These are phyloP conservation scores for Abortiporus biennis DNA, from an alignment of 1,284 basidiomycete genomes.

Conservation along the genomic window DNA sequence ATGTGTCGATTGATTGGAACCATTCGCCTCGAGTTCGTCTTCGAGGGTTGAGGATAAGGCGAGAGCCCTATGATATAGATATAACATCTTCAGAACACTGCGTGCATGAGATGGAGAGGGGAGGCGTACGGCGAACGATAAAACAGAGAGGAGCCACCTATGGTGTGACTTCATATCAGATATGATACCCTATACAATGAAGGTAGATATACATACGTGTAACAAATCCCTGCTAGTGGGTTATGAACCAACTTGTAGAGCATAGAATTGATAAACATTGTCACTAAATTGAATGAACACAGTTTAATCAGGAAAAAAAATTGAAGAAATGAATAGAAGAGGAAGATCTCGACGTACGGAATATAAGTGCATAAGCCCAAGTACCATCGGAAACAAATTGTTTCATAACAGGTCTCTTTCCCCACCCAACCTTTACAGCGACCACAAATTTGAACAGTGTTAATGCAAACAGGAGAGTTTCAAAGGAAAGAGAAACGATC, in stretches of 20 bases:
- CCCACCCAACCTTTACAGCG: conserved; percentile 18
- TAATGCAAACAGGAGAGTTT: conserved; percentile 20
- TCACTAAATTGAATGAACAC: conserved; percentile 3
- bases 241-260: conserved; percentile 21
- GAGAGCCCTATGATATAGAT: conserved; percentile 16
- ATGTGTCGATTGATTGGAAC: too few species aligned
- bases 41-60: conserved; percentile 18
- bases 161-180: background rate
- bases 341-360: conserved; percentile 18
- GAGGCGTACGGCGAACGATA: conserved; percentile 19
- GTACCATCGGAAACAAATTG: conserved; percentile 23
- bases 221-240: conserved; percentile 23
- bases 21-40: too few species aligned
- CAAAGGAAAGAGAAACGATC: conserved; percentile 20
- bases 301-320: background rate
- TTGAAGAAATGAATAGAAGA: conserved; percentile 1
- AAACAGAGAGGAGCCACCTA: conserved; percentile 21
- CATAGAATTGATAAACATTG: conserved; percentile 18
- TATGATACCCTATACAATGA: background rate
- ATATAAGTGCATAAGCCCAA: conserved; percentile 24
- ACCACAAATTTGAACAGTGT: conserved; percentile 19
- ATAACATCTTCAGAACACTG: background rate
- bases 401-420: conserved; percentile 19
- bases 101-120: too few species aligned
- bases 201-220: conserved; percentile 15